phyloP scores from a whole-genome alignment of 2,329 filamentous ascomycete genomes.

The Fusarium sacchari region DNA sequence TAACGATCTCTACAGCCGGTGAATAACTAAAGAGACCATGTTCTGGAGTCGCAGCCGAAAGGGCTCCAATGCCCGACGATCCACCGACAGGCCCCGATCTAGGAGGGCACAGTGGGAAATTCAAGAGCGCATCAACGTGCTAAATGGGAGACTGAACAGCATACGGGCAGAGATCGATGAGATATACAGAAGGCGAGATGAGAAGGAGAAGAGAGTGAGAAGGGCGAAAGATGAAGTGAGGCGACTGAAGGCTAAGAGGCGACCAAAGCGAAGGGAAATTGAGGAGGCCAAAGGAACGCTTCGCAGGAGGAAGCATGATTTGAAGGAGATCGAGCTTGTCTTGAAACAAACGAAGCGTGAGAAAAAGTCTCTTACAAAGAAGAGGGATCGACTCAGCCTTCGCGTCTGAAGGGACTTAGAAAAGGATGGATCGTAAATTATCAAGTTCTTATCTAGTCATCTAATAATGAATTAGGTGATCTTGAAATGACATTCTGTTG shows the following conservation, averaged over 20 bases:
- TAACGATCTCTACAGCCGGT: accelerated
- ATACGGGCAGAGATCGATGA: background rate
- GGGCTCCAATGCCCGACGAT: background rate
- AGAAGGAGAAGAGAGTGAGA: background rate
- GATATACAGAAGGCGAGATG: background rate
- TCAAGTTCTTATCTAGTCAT: accelerated
- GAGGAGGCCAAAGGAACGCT: accelerated
- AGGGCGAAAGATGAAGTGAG: background rate
- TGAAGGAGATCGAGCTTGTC: too few relatives aligned
- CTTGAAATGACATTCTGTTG: accelerated
- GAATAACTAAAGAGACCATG: background rate
- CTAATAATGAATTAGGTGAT: too few relatives aligned
- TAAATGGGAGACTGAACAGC: background rate
- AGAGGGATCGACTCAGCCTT: background rate
- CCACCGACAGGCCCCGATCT: background rate
- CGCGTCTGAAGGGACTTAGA: background rate
- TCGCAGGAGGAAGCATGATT: background rate
- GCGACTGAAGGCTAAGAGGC: too few relatives aligned
- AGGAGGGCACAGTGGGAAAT: background rate
- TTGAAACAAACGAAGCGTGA: background rate
- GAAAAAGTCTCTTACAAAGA: background rate
- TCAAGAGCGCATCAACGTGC: background rate
- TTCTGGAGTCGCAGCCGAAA: background rate
- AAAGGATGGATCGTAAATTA: accelerated
- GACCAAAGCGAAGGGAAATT: background rate